Base-by-base conservation (phyloP, 108 stramenopile genomes). In the Skeletonema potamos region DNA sequence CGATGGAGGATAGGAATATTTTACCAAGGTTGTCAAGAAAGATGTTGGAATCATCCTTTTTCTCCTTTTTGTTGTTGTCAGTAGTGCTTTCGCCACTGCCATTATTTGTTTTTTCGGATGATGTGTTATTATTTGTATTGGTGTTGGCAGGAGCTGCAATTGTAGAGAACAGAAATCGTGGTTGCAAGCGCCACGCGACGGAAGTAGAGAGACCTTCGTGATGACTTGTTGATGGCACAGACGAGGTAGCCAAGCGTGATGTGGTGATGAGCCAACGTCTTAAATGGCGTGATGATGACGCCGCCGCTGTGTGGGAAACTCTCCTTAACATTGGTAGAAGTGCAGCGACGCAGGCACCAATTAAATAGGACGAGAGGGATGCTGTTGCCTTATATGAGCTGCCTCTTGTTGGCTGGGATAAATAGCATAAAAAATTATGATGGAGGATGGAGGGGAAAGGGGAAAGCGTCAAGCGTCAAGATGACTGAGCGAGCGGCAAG, bases 1-100 rank as follows among this genome's bases (percentile, higher is more conserved):
- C 90, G 62, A 96, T 90, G 18, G 76, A 69, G 24, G 76, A 33
- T 17, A 91, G 64, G 60, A 86, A 86, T 43, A 86, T 82, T 70
- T 81, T 84, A 11, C 93, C 93, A n/a, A 95, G 79, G 65, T 95
- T 87, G 73, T 95, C 94, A 6, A 95, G 77, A 64, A 96, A 91
- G 13, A 92, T 70, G 72, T 92, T 91, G 56, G 77, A 79, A 18
- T 87, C 80, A 12, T 79, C 78, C n/a, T 73, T 65, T 51, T 72
- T 85, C 63, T 73, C 43, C 32, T 76, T 64, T 15, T 41, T 41
- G 39, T 72, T 54, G 54, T 8, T 36, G 29, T 65, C 27, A 58
- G 51, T 17, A 13, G 41, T 30, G 36, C 30, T 54, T n/a, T 61
- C 29, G 66, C 58, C 67, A 0, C 58, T 74, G 30, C 17, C 68